Evolutionary conservation across 139 green algal genomes (phyloP).

Genomic region (Auxenochlorella pyrenoidosa): DNA sequence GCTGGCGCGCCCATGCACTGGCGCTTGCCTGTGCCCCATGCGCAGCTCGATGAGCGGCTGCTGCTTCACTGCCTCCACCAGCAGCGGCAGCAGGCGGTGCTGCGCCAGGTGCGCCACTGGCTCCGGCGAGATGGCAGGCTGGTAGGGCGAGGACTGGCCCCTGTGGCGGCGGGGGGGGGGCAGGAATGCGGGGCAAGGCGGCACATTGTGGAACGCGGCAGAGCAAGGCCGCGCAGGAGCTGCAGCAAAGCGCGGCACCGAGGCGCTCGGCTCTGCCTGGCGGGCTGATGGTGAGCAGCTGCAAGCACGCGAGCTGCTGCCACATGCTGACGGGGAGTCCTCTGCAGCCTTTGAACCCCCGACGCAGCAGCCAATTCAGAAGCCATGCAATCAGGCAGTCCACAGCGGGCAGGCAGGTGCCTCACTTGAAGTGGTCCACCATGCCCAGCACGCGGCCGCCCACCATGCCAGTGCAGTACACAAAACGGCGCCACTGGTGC

Average conservation of each 20-base stretch:
- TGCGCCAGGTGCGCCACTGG: slow-evolving; percentile 88
- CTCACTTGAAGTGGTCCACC: slow-evolving; percentile 90
- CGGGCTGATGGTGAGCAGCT: no score
- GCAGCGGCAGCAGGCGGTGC: slow-evolving; percentile 81
- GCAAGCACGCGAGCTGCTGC: no score
- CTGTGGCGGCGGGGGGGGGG: background rate
- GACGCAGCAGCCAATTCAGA: no score
- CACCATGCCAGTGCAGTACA: slow-evolving; percentile 79
- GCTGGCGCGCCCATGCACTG: background rate
- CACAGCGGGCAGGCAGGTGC: no score
- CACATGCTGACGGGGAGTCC: no score
- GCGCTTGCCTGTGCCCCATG: slow-evolving; percentile 35
- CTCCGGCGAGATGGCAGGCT: slow-evolving; percentile 67
- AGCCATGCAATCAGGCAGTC: no score
- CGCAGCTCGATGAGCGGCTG: slow-evolving; percentile 31
- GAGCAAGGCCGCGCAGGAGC: no score
- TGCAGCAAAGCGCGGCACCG: no score
- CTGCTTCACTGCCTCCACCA: slow-evolving; percentile 45
- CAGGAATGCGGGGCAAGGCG: no score
- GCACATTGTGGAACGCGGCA: no score
- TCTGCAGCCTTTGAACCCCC: no score
- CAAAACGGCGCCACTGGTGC: slow-evolving; percentile 84
- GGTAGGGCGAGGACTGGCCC: slow-evolving; percentile 47
- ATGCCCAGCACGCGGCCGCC: slow-evolving; percentile 65
- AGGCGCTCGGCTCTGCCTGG: no score